Base-by-base conservation (phyloP, 2,329 filamentous ascomycete species). In the Ascochyta viciae-villosae region DNA sequence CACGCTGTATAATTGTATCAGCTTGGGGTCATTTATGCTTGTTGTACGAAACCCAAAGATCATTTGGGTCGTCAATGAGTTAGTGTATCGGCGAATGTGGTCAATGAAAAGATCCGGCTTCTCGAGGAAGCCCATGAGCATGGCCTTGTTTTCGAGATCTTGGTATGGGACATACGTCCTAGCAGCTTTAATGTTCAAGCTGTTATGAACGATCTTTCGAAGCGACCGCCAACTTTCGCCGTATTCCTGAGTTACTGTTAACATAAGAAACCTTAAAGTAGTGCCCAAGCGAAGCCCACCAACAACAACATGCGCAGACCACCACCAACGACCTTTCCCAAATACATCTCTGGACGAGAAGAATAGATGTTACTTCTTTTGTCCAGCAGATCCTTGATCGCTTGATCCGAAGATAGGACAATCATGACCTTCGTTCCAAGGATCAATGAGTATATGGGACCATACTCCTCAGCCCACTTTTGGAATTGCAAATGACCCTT, bases 141-240 rank as follows among this genome's bases (percentile, higher is more conserved):
- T 82, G 45, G 81, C 78, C 62, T 81, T 83, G 67, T 81, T 83
- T 65, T 86, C 83, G 3, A 86, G 74, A 43, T 81, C 77, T 60
- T 86, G 83, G 59, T 85, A 85, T 0, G 82, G 80, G 0, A 85
- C 50, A 31, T 71, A 71, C 23, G 63, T 53, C 4, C 39, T 53
- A 3, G 64, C 53, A 1, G 42, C 65, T 16, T 54, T 66, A 37
- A 68, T 50, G 23, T 68, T 70, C 23, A 70, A 35, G 2, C 46
- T 58, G 8, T 60, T 47, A 24, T 70, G 68, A 2, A 63, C 45
- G 16, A 70, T 56, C 27, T 62, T 70, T 3, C 62, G 63, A n/a
- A 62, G 29, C 60, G 60, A 55, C 1, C 60, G 57, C 63, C 62
- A 66, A 5, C 43, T 57, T 1, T 56, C 42, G 15, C 58, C 59